These are phyloP conservation scores for Medicago lupulina DNA, from an alignment of 306 rosid species.

Conservation along the genomic window DNA sequence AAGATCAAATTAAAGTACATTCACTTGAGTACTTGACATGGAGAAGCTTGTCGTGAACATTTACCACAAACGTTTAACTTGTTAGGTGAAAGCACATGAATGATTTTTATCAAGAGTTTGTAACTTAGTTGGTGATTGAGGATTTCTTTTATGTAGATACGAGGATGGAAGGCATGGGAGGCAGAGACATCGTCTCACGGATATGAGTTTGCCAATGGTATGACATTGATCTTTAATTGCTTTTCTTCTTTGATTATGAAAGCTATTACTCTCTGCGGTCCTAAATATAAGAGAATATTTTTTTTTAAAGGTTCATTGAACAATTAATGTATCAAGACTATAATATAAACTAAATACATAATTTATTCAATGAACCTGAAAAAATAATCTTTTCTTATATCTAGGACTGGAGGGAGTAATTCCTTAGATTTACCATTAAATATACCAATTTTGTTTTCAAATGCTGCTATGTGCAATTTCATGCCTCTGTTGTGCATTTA, in stretches of 20 bases:
- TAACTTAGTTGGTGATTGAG: conserved; percentile 25
- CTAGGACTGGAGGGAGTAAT: too few species aligned
- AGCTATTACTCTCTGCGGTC: not conserved
- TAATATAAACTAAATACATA: too few species aligned
- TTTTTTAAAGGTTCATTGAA: too few species aligned
- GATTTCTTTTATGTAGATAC: conserved; percentile 64
- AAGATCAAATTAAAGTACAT: conserved; percentile 15
- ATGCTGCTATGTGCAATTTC: conserved; percentile 23
- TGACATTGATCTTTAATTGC: not conserved
- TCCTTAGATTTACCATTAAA: not conserved
- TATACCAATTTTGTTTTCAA: conserved; percentile 2
- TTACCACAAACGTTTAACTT: not conserved
- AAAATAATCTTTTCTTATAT: too few species aligned
- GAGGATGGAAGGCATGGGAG: conserved; percentile 98
- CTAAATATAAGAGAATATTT: too few species aligned
- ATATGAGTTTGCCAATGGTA: conserved; percentile 86
- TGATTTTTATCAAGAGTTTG: not conserved
- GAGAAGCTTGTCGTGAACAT: conserved; percentile 4
- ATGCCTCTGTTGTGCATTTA: conserved; percentile 22
- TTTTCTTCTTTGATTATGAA: conserved; percentile 20
- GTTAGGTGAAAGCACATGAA: not conserved
- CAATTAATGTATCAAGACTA: too few species aligned
- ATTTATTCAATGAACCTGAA: too few species aligned
- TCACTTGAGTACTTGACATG: not conserved
- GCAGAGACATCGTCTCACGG: conserved; percentile 75